Evolutionary conservation across 441 rosid genomes (phyloP), one percentile per base, ranked within the genome.

Genomic region (Erodium moschatum): DNA sequence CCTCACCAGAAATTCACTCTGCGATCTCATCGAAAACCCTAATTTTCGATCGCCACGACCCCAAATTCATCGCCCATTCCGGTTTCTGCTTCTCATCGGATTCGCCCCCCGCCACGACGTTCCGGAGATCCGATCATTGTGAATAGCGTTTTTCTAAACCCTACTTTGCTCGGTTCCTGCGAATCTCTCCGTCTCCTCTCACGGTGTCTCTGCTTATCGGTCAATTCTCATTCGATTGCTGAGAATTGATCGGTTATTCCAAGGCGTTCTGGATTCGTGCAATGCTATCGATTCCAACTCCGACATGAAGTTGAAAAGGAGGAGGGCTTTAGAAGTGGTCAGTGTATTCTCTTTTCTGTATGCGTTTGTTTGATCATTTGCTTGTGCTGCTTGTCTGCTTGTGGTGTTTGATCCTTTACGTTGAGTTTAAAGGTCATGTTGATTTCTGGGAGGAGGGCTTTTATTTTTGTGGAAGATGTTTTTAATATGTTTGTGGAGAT

Each of bases 241-340:
- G 81, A 71, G 88, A 68, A 67, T 85, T 79, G 88, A 82, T 89
- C 88, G 86, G 50, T 67, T 75, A 61, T 58, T 33, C 15, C 38
- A 69, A 77, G 67, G 42, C 72, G 56, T 13, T 63, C 60, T 48
- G 24, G 64, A 48, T 80, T 72, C 77, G 31, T 74, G 87, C 82
- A 72, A 85, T 89, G 91, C 84, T 76, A 67, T 79, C 67, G 81
- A 81, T 78, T 74, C 70, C 78, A 77, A 73, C 70, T 74, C 67
- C 78, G 76, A 70, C 70, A 94, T 89, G 98, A 94, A 94, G 89
- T 85, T 89, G 68, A 83, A 86, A 76, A 72, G 85, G 69, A 78
- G 92, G 86, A 87, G 92, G 84, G 82, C 89, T 76, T 69, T 83
- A 33, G 96, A 88, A 89, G 97, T 89, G 85, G 98, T 94, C 33